phyloP scores from a whole-genome alignment of 2,329 filamentous ascomycete species.

The Taxawa tesnikishii region DNA sequence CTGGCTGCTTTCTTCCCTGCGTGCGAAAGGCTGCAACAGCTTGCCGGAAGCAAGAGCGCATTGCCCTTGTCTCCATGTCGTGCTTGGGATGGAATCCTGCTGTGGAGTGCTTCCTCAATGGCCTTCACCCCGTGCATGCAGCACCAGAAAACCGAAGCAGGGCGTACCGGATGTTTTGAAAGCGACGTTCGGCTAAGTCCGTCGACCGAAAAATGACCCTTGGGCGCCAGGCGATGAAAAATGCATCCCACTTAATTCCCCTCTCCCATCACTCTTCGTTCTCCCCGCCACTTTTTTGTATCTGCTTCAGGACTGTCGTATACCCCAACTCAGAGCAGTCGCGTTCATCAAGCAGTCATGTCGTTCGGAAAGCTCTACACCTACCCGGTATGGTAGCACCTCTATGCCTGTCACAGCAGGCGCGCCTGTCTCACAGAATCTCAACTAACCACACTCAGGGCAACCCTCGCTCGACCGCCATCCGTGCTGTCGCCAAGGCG shows the following conservation, averaged over 20 bases:
- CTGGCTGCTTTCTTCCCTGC: conserved; percentile 9
- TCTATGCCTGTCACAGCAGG: conserved; percentile 2
- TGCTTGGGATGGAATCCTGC: neutral
- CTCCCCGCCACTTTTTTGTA: conserved; percentile 19
- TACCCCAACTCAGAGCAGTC: conserved; percentile 7
- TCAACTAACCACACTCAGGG: conserved; percentile 37
- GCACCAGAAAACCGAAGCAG: too few relatives aligned
- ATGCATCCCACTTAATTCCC: conserved; percentile 12
- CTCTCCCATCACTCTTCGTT: conserved; percentile 14
- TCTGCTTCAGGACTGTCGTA: conserved; percentile 5
- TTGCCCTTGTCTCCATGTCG: conserved; percentile 16
- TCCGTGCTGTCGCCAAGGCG: conserved; percentile 91
- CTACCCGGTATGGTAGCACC: conserved; percentile 50
- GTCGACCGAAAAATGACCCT: too few relatives aligned
- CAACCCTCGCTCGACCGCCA: conserved; percentile 80
- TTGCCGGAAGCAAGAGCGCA: conserved; percentile 17
- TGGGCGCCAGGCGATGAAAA: too few relatives aligned
- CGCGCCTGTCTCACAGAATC: conserved; percentile 10
- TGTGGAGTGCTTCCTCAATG: too few relatives aligned
- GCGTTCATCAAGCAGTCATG: too few relatives aligned
- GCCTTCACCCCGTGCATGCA: too few relatives aligned
- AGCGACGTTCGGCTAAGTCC: too few relatives aligned
- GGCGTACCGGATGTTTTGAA: too few relatives aligned
- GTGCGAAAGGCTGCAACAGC: conserved; percentile 14
- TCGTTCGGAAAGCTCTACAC: conserved; percentile 97